Evolutionary conservation across 2,329 filamentous ascomycete species (phyloP).

Genomic region (Tolypocladium sp.): DNA sequence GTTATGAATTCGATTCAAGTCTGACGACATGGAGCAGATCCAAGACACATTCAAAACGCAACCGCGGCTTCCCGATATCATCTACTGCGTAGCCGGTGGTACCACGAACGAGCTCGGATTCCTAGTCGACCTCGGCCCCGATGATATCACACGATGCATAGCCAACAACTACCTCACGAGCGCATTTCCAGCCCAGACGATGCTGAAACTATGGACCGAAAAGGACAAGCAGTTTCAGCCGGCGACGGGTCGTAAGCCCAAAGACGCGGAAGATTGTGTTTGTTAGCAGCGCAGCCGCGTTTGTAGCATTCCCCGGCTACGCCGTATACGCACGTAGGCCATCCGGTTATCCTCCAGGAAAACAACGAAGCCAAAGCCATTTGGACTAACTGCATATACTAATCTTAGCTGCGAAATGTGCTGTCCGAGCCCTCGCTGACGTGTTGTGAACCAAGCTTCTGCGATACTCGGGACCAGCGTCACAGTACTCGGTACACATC

Average conservation of each 20-base stretch:
- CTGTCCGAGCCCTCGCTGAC: not conserved
- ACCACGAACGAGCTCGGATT: not conserved
- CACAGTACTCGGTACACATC: not conserved
- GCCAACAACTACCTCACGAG: not conserved
- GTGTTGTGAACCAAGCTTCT: not conserved
- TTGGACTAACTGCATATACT: not conserved
- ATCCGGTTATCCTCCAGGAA: not conserved
- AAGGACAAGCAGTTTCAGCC: not conserved
- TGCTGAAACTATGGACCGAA: not conserved
- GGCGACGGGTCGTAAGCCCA: not conserved
- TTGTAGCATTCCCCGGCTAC: not conserved
- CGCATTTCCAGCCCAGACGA: not conserved
- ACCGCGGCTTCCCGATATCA: not conserved
- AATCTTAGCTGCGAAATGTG: not conserved
- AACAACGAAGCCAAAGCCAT: not conserved
- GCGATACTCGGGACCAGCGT: not conserved
- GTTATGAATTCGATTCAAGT: not conserved
- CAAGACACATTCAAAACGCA: not conserved
- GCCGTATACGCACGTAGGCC: not conserved
- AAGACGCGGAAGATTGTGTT: not conserved
- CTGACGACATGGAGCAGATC: not conserved
- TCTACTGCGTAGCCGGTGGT: not conserved
- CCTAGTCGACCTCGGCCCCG: not conserved
- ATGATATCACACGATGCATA: not conserved
- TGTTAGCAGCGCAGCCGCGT: not conserved